Percentiles rank a stretch among this genome's conserved stretches.
These are phyloP conservation scores for Suillus tomentosus DNA, from an alignment of 768 basidiomycete genomes.

Conservation along the genomic window DNA sequence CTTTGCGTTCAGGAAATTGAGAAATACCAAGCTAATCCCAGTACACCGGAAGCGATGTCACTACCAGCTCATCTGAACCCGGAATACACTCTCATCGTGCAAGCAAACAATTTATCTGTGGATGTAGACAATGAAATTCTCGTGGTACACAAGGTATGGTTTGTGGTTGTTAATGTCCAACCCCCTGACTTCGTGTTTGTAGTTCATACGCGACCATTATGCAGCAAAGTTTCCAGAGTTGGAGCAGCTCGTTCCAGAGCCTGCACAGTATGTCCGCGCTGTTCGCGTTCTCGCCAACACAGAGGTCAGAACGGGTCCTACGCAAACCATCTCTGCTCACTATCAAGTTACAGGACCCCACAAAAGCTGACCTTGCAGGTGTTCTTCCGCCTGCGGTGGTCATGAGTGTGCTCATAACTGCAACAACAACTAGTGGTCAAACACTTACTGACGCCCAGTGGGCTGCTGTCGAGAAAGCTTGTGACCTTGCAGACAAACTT, in stretches of 20 bases:
- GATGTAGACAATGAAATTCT: slow-evolving; percentile 98
- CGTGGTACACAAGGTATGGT: slow-evolving; percentile 86
- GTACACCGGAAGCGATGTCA: slow-evolving; percentile 75
- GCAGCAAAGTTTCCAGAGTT: slow-evolving; percentile 94
- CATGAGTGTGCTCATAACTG: slow-evolving; percentile 95
- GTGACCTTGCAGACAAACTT: slow-evolving; percentile 84
- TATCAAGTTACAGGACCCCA: slow-evolving; percentile 62
- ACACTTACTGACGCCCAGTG: slow-evolving; percentile 70
- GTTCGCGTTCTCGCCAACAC: slow-evolving; percentile 87
- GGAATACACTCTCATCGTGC: slow-evolving; percentile 95
- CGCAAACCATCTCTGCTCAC: slow-evolving; percentile 8
- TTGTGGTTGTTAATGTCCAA: slow-evolving; percentile 7
- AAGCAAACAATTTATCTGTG: slow-evolving; percentile 96
- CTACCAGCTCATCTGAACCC: slow-evolving; percentile 86
- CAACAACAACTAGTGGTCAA: slow-evolving; percentile 86
- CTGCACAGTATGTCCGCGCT: slow-evolving; percentile 88
- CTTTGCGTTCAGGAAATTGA: slow-evolving; percentile 71
- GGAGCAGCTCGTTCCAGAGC: slow-evolving; percentile 91
- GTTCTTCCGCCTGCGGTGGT: slow-evolving; percentile 87
- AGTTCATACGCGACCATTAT: slow-evolving; percentile 99
- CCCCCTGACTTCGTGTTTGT: slow-evolving; percentile 16
- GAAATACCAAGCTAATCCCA: slow-evolving; percentile 80
- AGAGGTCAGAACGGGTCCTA: slow-evolving; percentile 46
- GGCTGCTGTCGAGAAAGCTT: slow-evolving; percentile 81
- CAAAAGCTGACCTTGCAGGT: slow-evolving; percentile 79